These are phyloP conservation scores for Cucumis cinereus DNA, from an alignment of 306 rosid species.

Conservation along the genomic window DNA sequence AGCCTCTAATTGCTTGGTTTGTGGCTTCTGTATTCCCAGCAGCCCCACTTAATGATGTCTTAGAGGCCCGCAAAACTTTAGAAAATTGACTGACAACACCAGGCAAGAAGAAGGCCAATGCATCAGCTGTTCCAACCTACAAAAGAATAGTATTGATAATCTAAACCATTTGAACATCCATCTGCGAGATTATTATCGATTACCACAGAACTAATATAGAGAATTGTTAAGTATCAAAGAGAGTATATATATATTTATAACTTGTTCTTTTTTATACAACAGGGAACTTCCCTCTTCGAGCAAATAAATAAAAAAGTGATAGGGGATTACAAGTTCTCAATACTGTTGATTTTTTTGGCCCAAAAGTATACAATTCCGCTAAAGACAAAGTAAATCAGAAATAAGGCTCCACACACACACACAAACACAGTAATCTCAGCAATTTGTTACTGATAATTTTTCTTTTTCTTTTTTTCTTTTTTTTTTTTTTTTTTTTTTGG, in stretches of 20 bases:
- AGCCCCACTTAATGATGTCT: conserved; percentile 76
- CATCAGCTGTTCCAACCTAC: conserved; percentile 84
- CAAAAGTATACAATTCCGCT: neutral
- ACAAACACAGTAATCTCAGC: neutral
- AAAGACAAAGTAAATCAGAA: neutral
- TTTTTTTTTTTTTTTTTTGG: no score
- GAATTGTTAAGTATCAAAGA: neutral
- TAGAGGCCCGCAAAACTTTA: conserved; percentile 66
- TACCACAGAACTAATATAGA: neutral
- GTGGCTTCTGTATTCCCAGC: conserved; percentile 68
- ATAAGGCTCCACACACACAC: neutral
- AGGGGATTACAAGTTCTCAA: neutral
- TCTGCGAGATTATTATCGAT: neutral
- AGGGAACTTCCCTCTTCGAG: neutral
- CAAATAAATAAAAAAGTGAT: neutral
- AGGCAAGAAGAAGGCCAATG: conserved; percentile 89
- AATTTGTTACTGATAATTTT: neutral
- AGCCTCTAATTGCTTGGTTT: conserved; percentile 72
- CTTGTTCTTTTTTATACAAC: neutral
- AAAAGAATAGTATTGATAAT: conserved; percentile 9
- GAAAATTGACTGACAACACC: conserved; percentile 81
- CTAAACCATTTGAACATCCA: neutral
- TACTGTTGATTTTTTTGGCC: neutral
- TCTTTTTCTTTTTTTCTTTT: no score
- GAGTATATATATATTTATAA: neutral